These are phyloP conservation scores for Trichoderma atrobrunneum DNA, from an alignment of 2,329 filamentous ascomycete genomes.

Conservation along the genomic window DNA sequence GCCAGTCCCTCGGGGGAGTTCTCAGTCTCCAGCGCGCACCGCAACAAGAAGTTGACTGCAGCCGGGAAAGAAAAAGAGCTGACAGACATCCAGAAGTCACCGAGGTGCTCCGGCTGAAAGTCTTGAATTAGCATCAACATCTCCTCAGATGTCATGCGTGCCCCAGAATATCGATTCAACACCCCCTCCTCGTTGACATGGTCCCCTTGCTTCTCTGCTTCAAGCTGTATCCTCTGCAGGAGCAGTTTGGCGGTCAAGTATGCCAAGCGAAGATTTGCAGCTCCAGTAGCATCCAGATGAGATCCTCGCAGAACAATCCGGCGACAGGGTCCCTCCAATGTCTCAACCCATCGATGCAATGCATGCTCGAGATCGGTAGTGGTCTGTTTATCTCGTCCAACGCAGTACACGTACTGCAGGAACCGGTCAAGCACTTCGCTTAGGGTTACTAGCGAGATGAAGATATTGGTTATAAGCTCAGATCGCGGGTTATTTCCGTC, in stretches of 20 bases:
- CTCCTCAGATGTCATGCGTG: constrained; percentile 46
- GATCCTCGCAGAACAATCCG: constrained; percentile 43
- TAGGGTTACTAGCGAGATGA: constrained; percentile 44
- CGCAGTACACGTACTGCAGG: constrained; percentile 36
- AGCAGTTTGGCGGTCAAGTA: constrained; percentile 49
- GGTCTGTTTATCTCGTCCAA: constrained; percentile 31
- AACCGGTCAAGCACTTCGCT: constrained; percentile 39
- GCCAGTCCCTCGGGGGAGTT: constrained; percentile 35
- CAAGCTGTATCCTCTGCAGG: constrained; percentile 46
- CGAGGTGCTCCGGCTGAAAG: constrained; percentile 40
- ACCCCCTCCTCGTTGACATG: constrained; percentile 25
- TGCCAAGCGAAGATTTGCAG: constrained; percentile 50
- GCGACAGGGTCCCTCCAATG: constrained; percentile 37
- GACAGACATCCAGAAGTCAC: constrained; percentile 50
- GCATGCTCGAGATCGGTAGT: constrained; percentile 37
- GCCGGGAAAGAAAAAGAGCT: constrained; percentile 48
- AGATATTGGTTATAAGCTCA: constrained; percentile 36
- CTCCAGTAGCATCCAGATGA: constrained; percentile 41
- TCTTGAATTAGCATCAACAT: constrained; percentile 49
- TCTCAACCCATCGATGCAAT: constrained; percentile 45
- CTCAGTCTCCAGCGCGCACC: constrained; percentile 46
- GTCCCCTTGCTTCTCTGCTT: constrained; percentile 35
- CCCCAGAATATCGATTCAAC: constrained; percentile 38
- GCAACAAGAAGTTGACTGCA: constrained; percentile 49
- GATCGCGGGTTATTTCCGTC: constrained; percentile 19